These are phyloP conservation scores for Venturia oleaginea DNA, from an alignment of 2,329 filamentous ascomycete species.

Conservation along the genomic window DNA sequence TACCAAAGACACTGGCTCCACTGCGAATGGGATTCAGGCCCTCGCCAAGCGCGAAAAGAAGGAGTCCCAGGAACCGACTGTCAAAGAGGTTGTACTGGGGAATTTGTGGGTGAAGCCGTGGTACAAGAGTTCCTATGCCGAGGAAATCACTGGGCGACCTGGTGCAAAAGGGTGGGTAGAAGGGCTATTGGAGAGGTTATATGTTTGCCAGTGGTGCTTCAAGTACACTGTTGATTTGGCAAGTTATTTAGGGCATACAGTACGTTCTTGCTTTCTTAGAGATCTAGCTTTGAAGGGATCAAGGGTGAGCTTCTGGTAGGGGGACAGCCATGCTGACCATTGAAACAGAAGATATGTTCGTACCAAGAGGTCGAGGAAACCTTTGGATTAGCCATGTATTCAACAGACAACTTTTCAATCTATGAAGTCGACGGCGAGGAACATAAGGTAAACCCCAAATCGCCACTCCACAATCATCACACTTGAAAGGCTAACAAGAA, in stretches of 20 bases:
- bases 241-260: conserved; percentile 39
- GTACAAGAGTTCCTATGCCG: conserved; percentile 83
- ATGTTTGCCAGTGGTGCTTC: conserved; percentile 89
- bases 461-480: neutral
- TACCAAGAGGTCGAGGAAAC: conserved; percentile 33
- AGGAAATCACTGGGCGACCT: conserved; percentile 47
- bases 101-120: conserved; percentile 78
- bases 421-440: conserved; percentile 90
- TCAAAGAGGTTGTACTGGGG: conserved; percentile 79
- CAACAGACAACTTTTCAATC: conserved; percentile 71
- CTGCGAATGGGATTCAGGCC: neutral
- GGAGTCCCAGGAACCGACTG: conserved; percentile 41
- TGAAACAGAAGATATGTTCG: conserved; percentile 34
- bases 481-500: neutral
- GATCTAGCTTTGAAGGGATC: neutral
- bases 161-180: conserved; percentile 15
- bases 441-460: conserved; percentile 43
- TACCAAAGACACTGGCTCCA: neutral
- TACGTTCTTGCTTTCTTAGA: conserved; percentile 19
- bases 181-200: conserved; percentile 45
- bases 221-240: conserved; percentile 63
- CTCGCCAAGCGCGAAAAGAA: conserved; percentile 1
- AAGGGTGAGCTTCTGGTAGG: neutral
- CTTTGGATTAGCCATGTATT: conserved; percentile 69
- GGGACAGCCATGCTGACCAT: neutral